A percentile compares a stretch with the other conserved stretches of the same genome.
Conservation (phyloP, 441 rosid genomes). For the Monsonia emarginata region DNA sequence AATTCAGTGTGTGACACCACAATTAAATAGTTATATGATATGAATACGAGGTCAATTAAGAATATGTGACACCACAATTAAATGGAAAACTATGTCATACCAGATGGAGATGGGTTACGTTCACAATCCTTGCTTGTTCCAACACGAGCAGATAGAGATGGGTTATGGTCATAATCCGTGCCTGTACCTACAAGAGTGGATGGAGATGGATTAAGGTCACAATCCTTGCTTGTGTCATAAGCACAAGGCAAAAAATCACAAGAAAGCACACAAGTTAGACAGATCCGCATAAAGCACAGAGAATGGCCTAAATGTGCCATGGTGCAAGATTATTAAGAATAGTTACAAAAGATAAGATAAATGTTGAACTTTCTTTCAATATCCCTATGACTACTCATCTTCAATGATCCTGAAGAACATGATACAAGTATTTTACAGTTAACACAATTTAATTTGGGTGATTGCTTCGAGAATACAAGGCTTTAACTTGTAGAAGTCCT, state of each 20-base stretch:
- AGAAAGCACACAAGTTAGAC: not conserved
- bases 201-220: conserved; percentile 45
- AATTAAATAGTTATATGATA: conserved; percentile 8
- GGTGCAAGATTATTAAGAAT: not conserved
- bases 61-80: not conserved
- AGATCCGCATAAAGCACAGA: not conserved
- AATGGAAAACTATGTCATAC: conserved; percentile 28
- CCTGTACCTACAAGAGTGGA: conserved; percentile 25
- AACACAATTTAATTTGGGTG: not conserved
- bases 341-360: conserved; percentile 1
- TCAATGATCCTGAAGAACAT: not conserved
- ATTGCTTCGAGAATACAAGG: not conserved
- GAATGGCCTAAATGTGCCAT: not conserved
- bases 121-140: conserved; percentile 29
- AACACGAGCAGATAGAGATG: conserved; percentile 23
- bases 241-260: conserved; percentile 12
- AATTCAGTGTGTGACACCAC: not conserved
- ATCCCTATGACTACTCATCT: not conserved
- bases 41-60: conserved; percentile 1
- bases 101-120: conserved; percentile 21
- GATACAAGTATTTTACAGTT: not conserved
- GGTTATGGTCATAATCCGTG: conserved; percentile 29
- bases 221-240: too few species aligned
- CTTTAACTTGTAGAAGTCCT: not conserved
- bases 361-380: not conserved